phyloP scores from a whole-genome alignment of 2,329 filamentous ascomycete genomes.

The Colletotrichum abscissum region DNA sequence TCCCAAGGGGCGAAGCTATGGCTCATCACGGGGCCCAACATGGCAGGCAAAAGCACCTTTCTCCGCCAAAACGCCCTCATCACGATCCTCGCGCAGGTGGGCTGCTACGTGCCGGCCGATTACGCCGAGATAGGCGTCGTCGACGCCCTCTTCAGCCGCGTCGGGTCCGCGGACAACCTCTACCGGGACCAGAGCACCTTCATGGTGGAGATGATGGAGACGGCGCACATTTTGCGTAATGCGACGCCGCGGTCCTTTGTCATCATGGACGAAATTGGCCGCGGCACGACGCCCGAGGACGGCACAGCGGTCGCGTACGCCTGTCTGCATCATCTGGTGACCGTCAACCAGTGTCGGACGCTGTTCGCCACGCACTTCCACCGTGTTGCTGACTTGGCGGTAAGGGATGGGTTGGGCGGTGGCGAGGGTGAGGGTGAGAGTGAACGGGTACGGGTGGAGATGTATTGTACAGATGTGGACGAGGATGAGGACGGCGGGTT shows the following conservation, averaged over 20 bases:
- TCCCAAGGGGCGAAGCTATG: slow-evolving; percentile 66
- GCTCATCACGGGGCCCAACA: slow-evolving; percentile 89
- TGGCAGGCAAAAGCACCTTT: slow-evolving; percentile 98
- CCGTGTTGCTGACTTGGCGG: slow-evolving; percentile 80
- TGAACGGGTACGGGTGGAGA: slow-evolving; percentile 61
- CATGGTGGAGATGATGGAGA: slow-evolving; percentile 99
- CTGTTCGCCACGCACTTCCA: slow-evolving; percentile 98
- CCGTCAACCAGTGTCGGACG: slow-evolving; percentile 80
- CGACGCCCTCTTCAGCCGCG: slow-evolving; percentile 95
- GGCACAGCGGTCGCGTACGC: slow-evolving; percentile 92
- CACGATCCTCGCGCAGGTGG: slow-evolving; percentile 91
- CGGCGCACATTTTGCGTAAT: slow-evolving; percentile 86
- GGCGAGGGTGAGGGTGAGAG: slow-evolving; percentile 38
- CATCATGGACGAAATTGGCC: slow-evolving; percentile 98
- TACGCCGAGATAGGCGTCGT: slow-evolving; percentile 90
- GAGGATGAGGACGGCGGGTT: slow-evolving; percentile 80
- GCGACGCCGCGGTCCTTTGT: slow-evolving; percentile 89
- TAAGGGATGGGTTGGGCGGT: slow-evolving; percentile 56
- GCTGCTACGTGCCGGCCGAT: slow-evolving; percentile 90
- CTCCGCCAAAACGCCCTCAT: slow-evolving; percentile 95
- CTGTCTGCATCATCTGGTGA: slow-evolving; percentile 84
- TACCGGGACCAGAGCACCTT: slow-evolving; percentile 96
- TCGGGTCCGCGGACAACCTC: slow-evolving; percentile 95
- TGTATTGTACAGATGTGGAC: slow-evolving; percentile 90
- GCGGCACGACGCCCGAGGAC: slow-evolving; percentile 93